These are phyloP conservation scores for Coemansia sp. DNA, from an alignment of 192 early-diverging fungal species.

Conservation along the genomic window DNA sequence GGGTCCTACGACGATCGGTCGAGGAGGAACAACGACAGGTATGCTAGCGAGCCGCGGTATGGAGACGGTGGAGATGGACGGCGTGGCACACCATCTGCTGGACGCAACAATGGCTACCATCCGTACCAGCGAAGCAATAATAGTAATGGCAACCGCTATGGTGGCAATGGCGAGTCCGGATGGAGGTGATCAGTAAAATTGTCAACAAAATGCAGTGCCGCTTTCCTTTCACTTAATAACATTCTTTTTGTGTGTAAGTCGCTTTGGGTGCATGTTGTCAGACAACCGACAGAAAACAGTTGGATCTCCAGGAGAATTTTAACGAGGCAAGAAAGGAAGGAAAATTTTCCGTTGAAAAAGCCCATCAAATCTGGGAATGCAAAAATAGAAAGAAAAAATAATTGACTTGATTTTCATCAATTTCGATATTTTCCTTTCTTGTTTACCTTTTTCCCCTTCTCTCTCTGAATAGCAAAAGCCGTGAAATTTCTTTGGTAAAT, in stretches of 20 bases:
- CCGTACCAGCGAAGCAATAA: conserved; percentile 27
- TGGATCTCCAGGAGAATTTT: too few relatives aligned
- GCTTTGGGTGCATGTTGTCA: too few relatives aligned
- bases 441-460: background rate
- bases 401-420: too few relatives aligned
- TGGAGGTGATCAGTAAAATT: conserved; percentile 16
- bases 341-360: too few relatives aligned
- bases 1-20: conserved; percentile 19
- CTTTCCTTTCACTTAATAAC: background rate
- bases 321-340: too few relatives aligned
- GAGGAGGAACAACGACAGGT: conserved; percentile 29
- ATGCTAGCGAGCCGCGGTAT: conserved; percentile 5
- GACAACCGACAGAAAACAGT: too few relatives aligned
- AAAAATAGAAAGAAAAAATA: too few relatives aligned
- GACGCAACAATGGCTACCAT: conserved; percentile 28
- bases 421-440: too few relatives aligned
- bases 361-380: too few relatives aligned
- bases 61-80: conserved; percentile 1
- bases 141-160: conserved; percentile 6
- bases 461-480: background rate
- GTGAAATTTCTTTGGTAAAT: background rate
- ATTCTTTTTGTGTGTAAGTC: too few relatives aligned
- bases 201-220: too few relatives aligned
- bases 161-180: conserved; percentile 13
- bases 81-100: conserved; percentile 8